Base-by-base conservation (phyloP, 106 monocot genomes). In the Amphibolis antarctica region DNA sequence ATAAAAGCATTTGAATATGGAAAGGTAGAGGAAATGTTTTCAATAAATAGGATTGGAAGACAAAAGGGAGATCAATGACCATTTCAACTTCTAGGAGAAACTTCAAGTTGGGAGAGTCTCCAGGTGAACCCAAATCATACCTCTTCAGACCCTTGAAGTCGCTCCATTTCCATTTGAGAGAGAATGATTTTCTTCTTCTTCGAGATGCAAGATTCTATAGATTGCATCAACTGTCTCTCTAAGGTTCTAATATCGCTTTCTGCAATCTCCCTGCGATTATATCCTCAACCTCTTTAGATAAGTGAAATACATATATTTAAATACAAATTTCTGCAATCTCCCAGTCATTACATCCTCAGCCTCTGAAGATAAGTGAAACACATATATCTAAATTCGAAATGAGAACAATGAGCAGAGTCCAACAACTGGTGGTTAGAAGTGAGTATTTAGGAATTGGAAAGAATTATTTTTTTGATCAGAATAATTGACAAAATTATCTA, bases 141-240 rank as follows among this genome's bases (percentile, higher is more conserved):
- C 86, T 96, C 94, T 70, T 96, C 89, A 71, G 94, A 96, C 42
- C 77, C 94, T 64, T 89, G 94, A 76, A 86, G 70, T 52, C 94
- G 69, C 65, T 89, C 89, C 73, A 96, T 89, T 78, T 96, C 89
- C 76, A 84, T 90, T 58, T 86, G 84, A 53, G 80, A 79, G 62
- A 96, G 49, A 71, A 84, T 82, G 71, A 96, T 96, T 73, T 87
- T 96, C 80, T 96, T 96, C 63, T 96, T 90, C 82, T 96, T 96
- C 56, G 90, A 68, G 28, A 86, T 84, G 61, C 96, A 77, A 19
- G 84, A 86, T 47, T 96, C 90, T 29, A 90, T 84, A 42, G 90
- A 90, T 75, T 96, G 96, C 89, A 96, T 82, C 65, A 96, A 66
- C 69, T 90, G 96, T 71, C 89, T 86, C 67, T 96, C 96, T 71